phyloP scores from a whole-genome alignment of 108 stramenopile species.

The Mediolabrus comicus region DNA sequence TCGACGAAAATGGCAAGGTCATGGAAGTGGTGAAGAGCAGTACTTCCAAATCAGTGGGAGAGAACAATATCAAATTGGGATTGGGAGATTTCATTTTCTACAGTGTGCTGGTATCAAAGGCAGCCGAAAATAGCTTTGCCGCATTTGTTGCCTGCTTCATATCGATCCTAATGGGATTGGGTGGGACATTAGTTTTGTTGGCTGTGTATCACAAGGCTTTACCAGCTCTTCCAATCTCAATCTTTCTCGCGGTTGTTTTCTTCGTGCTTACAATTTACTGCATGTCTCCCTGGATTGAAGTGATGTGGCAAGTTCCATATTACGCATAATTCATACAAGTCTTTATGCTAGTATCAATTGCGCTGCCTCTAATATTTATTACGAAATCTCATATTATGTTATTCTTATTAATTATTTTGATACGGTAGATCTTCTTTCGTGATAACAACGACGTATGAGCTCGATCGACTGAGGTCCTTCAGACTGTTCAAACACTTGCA shows the following conservation, averaged over 20 bases:
- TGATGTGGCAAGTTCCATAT: slow-evolving; percentile 40
- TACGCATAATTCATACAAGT: slow-evolving; percentile 53
- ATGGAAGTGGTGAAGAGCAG: slow-evolving; percentile 25
- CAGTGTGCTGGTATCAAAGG: slow-evolving; percentile 90
- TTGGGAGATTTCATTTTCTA: slow-evolving; percentile 97
- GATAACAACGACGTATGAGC: slow-evolving; percentile 63
- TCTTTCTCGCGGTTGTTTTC: slow-evolving; percentile 82
- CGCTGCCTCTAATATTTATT: too few species aligned
- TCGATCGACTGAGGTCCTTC: slow-evolving; percentile 40
- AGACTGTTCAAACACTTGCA: slow-evolving; percentile 30
- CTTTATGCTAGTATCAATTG: too few species aligned
- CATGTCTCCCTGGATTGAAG: slow-evolving; percentile 74
- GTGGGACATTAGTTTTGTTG: slow-evolving; percentile 85
- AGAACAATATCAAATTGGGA: slow-evolving; percentile 58
- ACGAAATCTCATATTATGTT: neutral
- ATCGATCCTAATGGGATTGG: slow-evolving; percentile 82
- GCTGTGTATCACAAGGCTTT: slow-evolving; percentile 85
- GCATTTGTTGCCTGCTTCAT: slow-evolving; percentile 87
- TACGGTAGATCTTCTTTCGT: slow-evolving; percentile 36
- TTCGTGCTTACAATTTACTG: slow-evolving; percentile 66
- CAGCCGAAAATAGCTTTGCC: slow-evolving; percentile 88
- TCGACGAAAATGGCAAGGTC: slow-evolving; percentile 53
- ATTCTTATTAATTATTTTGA: neutral
- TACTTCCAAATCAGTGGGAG: slow-evolving; percentile 3
- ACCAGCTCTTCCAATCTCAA: slow-evolving; percentile 91